Percentiles rank a stretch among this genome's conserved stretches.
Conservation (phyloP, 2,329 filamentous ascomycete genomes). For the Penicillium palitans region DNA sequence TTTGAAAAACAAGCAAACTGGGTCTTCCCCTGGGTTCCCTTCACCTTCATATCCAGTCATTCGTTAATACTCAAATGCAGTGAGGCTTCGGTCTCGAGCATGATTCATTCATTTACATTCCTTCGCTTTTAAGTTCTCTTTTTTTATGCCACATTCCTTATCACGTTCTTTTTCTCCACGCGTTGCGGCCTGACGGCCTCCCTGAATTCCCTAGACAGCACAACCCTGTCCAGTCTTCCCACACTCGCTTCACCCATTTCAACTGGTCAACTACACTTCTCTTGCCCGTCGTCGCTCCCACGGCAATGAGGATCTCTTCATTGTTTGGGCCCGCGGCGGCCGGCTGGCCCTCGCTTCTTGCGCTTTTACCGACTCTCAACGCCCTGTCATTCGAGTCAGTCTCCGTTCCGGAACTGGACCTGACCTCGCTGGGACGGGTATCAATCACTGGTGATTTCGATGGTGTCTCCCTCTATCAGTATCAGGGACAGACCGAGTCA, state of each 20-base stretch:
- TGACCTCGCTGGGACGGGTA: slow-evolving; percentile 75
- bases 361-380: slow-evolving; percentile 29
- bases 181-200: slow-evolving; percentile 23
- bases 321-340: slow-evolving; percentile 46
- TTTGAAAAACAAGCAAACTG: slow-evolving; percentile 4
- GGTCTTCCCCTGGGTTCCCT: slow-evolving; percentile 6
- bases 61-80: slow-evolving; percentile 29
- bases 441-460: slow-evolving; percentile 87
- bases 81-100: slow-evolving; percentile 20
- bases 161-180: slow-evolving; percentile 22
- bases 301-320: slow-evolving; percentile 48
- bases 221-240: slow-evolving; percentile 14
- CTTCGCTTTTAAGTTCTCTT: slow-evolving; percentile 6
- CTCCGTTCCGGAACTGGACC: slow-evolving; percentile 58
- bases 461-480: slow-evolving; percentile 87
- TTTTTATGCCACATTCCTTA: slow-evolving; percentile 18
- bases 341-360: slow-evolving; percentile 36
- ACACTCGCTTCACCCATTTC: slow-evolving; percentile 16
- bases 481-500: slow-evolving; percentile 70
- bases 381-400: slow-evolving; percentile 41
- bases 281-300: slow-evolving; percentile 41
- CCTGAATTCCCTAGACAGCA: slow-evolving; percentile 20
- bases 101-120: slow-evolving; percentile 21
- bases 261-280: slow-evolving; percentile 10
- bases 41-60: slow-evolving; percentile 26